Conservation (phyloP, 202 grass and related monocot species). For the Carex arenaria region DNA sequence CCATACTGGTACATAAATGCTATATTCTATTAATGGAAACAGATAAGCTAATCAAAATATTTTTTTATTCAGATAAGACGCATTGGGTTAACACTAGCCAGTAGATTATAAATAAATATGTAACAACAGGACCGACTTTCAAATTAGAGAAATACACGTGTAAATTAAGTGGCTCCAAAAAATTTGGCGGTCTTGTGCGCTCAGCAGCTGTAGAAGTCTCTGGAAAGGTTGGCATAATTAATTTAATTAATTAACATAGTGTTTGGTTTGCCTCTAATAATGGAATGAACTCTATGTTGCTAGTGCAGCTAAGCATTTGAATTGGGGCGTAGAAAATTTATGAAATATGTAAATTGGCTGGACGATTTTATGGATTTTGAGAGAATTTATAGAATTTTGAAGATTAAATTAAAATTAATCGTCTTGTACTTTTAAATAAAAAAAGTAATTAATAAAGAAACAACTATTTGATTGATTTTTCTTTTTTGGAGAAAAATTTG, state of each 20-base stretch:
- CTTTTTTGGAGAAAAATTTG: too few relatives aligned
- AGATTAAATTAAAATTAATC: too few relatives aligned
- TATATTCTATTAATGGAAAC: background rate
- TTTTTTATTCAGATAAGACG: background rate
- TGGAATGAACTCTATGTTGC: constrained; percentile 6
- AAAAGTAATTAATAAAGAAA: too few relatives aligned
- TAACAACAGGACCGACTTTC: constrained; percentile 17
- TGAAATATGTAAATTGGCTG: too few relatives aligned
- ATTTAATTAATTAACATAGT: background rate
- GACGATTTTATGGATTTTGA: too few relatives aligned
- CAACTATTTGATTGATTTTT: too few relatives aligned
- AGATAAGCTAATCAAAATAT: background rate
- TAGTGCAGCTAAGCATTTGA: background rate
- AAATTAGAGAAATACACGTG: background rate
- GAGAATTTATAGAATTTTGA: too few relatives aligned
- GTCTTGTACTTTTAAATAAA: too few relatives aligned
- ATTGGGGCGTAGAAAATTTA: too few relatives aligned
- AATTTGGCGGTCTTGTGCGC: constrained; percentile 18
- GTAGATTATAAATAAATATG: background rate
- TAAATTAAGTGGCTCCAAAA: constrained; percentile 18
- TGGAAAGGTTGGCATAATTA: constrained; percentile 14
- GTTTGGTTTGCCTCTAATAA: background rate
- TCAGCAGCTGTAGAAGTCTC: constrained; percentile 22
- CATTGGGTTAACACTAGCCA: constrained; percentile 17
- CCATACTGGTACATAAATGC: background rate